Conservation (phyloP, 2,329 filamentous ascomycete genomes). For the Ophiostoma angusticollis region DNA sequence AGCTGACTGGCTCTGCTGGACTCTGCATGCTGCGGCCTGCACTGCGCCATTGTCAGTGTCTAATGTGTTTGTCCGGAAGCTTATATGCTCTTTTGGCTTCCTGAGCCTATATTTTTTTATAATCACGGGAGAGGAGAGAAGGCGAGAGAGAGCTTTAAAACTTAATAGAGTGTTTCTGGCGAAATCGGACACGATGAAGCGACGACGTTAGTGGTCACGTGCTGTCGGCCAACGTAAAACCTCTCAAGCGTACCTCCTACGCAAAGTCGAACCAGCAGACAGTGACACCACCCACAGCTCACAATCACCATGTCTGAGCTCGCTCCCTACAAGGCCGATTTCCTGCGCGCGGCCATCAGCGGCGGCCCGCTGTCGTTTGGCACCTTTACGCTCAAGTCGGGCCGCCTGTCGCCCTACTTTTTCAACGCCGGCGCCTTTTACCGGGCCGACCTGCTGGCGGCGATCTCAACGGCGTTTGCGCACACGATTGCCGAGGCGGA, state of each 20-base stretch:
- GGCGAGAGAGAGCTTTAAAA: no score
- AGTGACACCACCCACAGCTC: neutral
- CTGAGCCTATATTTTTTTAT: no score
- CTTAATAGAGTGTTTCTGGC: no score
- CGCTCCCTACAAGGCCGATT: constrained; percentile 55
- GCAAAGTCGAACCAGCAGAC: neutral
- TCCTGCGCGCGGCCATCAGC: constrained; percentile 55
- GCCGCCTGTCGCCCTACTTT: constrained; percentile 87
- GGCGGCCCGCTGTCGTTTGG: constrained; percentile 68
- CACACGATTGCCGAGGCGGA: constrained; percentile 33
- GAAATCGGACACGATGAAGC: no score
- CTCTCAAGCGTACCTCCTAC: neutral
- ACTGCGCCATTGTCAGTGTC: no score
- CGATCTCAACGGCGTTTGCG: constrained; percentile 74
- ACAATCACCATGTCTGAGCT: constrained; percentile 23
- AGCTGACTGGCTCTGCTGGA: no score
- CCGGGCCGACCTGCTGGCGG: constrained; percentile 60
- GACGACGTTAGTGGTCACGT: no score
- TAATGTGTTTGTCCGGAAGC: no score
- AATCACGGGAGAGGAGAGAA: no score
- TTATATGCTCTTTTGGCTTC: no score
- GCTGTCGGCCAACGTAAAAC: no score
- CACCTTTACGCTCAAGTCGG: constrained; percentile 82
- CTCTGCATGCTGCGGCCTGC: no score
- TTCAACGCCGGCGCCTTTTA: constrained; percentile 94